A percentile compares a stretch with the other conserved stretches of the same genome.
phyloP scores from a whole-genome alignment of 2,329 filamentous ascomycete species.

The Daldinia sp. region DNA sequence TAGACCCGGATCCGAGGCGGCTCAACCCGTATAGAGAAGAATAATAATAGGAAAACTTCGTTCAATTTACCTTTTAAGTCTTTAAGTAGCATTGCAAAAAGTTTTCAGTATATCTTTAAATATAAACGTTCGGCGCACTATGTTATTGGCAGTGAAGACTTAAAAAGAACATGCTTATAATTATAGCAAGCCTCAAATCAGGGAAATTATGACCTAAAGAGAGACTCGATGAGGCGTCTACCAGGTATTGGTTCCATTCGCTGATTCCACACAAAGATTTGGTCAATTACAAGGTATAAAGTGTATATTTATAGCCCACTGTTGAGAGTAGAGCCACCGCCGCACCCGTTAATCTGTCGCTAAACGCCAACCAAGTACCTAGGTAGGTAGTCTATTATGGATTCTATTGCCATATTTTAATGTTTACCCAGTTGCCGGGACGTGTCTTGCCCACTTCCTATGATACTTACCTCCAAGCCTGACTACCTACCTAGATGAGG shows the following conservation, averaged over 20 bases:
- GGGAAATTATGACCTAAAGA: no score
- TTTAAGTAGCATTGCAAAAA: background rate
- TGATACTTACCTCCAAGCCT: no score
- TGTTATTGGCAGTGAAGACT: no score
- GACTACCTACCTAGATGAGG: background rate
- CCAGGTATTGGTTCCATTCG: no score
- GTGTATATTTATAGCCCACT: conserved; percentile 7
- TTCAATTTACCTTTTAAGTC: background rate
- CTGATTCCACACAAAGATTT: background rate
- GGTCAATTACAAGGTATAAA: background rate
- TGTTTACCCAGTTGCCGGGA: background rate
- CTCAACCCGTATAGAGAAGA: conserved; percentile 31
- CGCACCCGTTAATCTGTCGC: background rate
- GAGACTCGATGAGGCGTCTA: no score
- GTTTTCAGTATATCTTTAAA: no score
- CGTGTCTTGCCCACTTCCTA: background rate
- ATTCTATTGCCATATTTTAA: background rate
- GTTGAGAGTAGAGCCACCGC: conserved; percentile 20
- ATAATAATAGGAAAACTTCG: background rate
- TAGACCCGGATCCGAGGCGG: conserved; percentile 25
- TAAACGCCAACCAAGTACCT: conserved; percentile 4
- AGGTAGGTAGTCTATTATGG: background rate
- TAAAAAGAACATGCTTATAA: no score
- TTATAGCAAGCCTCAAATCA: no score
- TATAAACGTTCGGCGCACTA: no score